These are phyloP conservation scores for Apostasia shenzhenica DNA, from an alignment of 106 monocot species.

Conservation along the genomic window DNA sequence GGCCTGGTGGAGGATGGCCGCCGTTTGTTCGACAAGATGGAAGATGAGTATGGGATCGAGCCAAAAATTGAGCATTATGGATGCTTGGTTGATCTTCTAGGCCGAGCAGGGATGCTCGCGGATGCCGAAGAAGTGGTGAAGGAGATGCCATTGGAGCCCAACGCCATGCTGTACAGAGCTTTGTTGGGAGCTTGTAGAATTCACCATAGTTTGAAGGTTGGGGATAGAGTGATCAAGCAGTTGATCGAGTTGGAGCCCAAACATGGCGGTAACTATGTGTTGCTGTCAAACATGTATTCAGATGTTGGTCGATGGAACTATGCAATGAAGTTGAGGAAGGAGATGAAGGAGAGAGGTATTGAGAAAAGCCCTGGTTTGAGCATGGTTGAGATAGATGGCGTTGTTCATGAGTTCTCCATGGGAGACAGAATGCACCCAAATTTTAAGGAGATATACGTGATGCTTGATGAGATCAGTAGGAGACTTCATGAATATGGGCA, in stretches of 20 bases:
- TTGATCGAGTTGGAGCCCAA: constrained; percentile 31
- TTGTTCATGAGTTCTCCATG: constrained; percentile 27
- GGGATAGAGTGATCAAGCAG: neutral
- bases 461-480: constrained; percentile 27
- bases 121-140: constrained; percentile 25
- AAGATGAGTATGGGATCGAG: constrained; percentile 9
- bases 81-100: constrained; percentile 41
- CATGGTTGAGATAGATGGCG: constrained; percentile 37
- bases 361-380: constrained; percentile 46
- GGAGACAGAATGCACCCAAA: constrained; percentile 23
- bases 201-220: constrained; percentile 13
- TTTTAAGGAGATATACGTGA: constrained; percentile 25
- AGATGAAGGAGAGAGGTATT: constrained; percentile 34
- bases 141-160: constrained; percentile 32
- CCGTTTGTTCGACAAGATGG: constrained; percentile 20
- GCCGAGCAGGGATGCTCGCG: constrained; percentile 32
- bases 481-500: constrained; percentile 15
- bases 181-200: constrained; percentile 27
- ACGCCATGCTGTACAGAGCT: constrained; percentile 22
- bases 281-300: constrained; percentile 58
- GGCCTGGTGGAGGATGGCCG: constrained; percentile 38
- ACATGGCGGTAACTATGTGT: constrained; percentile 36
- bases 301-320: constrained; percentile 30
- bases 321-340: constrained; percentile 27
- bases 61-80: constrained; percentile 38